Evolutionary conservation across 1,284 basidiomycete species (phyloP).

Genomic region (Microbotryum silenes-acaulis): DNA sequence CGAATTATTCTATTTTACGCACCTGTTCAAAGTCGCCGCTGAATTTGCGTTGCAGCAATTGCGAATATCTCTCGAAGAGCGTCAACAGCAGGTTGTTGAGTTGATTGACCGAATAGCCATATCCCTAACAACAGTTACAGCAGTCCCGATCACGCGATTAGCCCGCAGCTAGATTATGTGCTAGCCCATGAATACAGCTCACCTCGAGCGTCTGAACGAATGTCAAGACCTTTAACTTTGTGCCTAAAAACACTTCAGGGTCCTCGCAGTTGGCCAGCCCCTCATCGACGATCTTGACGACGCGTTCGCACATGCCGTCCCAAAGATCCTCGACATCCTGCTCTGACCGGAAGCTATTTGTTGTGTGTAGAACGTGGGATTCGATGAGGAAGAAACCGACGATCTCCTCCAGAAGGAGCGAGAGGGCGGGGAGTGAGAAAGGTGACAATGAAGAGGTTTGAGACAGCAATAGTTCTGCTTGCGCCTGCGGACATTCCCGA

Average conservation of each 20-base stretch:
- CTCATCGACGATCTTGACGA: slow-evolving; percentile 66
- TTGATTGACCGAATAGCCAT: slow-evolving; percentile 73
- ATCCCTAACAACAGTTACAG: slow-evolving; percentile 51
- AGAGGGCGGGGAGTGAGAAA: slow-evolving; percentile 47
- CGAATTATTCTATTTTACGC: slow-evolving; percentile 14
- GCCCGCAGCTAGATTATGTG: not conserved
- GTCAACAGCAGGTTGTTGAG: slow-evolving; percentile 77
- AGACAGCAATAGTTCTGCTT: slow-evolving; percentile 92
- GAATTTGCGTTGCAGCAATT: slow-evolving; percentile 74
- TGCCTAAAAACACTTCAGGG: slow-evolving; percentile 70
- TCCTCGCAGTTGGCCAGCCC: slow-evolving; percentile 70
- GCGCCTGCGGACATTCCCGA: slow-evolving; percentile 53
- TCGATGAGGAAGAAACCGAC: slow-evolving; percentile 99
- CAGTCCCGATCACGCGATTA: not conserved
- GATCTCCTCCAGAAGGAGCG: slow-evolving; percentile 74
- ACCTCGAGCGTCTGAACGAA: slow-evolving; percentile 95
- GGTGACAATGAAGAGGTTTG: slow-evolving; percentile 49
- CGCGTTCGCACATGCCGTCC: slow-evolving; percentile 74
- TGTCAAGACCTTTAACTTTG: slow-evolving; percentile 73
- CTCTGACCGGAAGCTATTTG: slow-evolving; percentile 69
- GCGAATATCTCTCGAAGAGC: slow-evolving; percentile 84
- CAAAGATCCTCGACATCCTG: slow-evolving; percentile 92
- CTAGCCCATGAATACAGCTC: slow-evolving; percentile 26
- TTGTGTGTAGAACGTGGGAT: slow-evolving; percentile 80
- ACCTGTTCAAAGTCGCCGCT: slow-evolving; percentile 73